Conservation (phyloP, 257 asterid genomes). For the Solanum bukasovii region DNA sequence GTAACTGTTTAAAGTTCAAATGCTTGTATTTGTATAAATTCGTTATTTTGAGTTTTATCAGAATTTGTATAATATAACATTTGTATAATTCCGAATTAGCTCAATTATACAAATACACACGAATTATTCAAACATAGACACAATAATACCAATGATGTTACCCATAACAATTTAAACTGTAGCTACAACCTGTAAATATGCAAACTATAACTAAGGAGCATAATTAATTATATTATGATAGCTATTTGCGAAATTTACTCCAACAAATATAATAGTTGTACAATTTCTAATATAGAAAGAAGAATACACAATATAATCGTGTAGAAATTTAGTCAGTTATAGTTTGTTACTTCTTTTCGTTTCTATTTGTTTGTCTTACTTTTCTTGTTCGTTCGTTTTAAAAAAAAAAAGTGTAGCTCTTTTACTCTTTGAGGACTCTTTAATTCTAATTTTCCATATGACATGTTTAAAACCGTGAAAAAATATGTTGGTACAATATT, state of each 20-base stretch:
- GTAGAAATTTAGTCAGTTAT: not conserved
- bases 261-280: not conserved
- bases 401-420: not conserved
- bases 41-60: too few species aligned
- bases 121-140: not conserved
- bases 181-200: not conserved
- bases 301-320: not conserved
- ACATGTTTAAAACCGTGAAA: not conserved
- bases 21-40: not conserved
- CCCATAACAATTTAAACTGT: too few species aligned
- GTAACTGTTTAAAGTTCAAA: not conserved
- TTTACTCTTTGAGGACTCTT: not conserved
- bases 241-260: not conserved
- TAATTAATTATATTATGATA: too few species aligned
- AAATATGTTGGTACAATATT: not conserved
- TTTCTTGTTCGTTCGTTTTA: not conserved
- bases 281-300: not conserved
- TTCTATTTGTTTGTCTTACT: not conserved
- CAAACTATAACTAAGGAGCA: not conserved
- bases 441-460: too few species aligned
- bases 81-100: not conserved
- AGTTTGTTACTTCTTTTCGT: not conserved
- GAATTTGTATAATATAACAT: not conserved
- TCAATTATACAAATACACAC: not conserved
- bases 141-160: not conserved